Conservation (phyloP, 768 basidiomycete genomes). For the Tephrocybe sp. region DNA sequence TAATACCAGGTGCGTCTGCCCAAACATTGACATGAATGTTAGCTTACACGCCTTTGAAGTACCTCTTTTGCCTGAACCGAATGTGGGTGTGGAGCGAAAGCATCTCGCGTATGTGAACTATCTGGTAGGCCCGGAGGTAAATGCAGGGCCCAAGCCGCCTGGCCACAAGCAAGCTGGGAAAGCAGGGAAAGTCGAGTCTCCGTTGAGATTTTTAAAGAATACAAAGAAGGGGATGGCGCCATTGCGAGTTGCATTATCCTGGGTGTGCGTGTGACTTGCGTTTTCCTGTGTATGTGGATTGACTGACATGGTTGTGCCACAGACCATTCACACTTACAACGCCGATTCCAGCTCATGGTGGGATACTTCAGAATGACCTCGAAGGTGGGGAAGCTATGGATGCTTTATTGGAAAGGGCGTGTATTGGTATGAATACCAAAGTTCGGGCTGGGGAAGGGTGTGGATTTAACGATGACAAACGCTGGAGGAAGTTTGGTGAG, state of each 20-base stretch:
- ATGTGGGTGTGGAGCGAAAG: constrained; percentile 13
- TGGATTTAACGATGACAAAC: constrained; percentile 5
- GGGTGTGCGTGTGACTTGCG: constrained; percentile 49
- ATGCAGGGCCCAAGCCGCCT: not conserved
- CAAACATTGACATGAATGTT: not conserved
- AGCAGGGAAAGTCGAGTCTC: not conserved
- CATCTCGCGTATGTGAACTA: constrained; percentile 2
- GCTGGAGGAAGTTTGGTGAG: constrained; percentile 8
- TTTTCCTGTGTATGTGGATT: not conserved
- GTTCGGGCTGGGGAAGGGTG: not conserved
- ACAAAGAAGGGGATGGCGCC: constrained; percentile 60
- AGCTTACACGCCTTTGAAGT: constrained; percentile 36
- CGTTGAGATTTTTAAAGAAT: constrained; percentile 44
- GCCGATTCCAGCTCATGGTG: constrained; percentile 14
- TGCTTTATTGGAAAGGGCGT: constrained; percentile 1
- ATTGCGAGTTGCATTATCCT: constrained; percentile 60
- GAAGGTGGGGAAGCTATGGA: constrained; percentile 2
- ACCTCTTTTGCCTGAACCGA: constrained; percentile 56
- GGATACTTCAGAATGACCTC: constrained; percentile 21
- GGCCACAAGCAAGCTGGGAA: not conserved
- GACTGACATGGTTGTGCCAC: constrained; percentile 3
- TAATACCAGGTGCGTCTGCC: constrained; percentile 9
- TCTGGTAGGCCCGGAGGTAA: not conserved
- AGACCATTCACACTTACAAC: constrained; percentile 47
- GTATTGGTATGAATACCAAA: not conserved